Evolutionary conservation across 2,329 filamentous ascomycete species (phyloP), one percentile per base, ranked within the genome.

Genomic region (Basipetospora sp.): DNA sequence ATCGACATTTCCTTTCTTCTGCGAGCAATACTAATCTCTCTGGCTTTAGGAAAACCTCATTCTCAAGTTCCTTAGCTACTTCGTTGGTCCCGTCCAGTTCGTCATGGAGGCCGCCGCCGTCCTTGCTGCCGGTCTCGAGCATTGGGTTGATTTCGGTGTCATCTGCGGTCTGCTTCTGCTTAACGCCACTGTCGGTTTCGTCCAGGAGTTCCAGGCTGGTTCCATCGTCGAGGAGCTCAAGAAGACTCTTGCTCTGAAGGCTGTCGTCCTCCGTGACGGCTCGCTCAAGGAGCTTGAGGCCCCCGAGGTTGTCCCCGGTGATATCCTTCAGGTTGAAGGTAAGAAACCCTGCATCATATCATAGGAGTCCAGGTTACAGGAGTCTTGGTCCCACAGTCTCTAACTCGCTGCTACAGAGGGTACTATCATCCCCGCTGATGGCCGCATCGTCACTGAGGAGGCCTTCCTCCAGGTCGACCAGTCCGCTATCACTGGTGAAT

Each of bases 121-220:
- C 52, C 71, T 92, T 42, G 84, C 85, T 54, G 82, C 80, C 44
- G 82, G 81, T 74, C 74, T 93, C 30, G 61, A 81, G 59, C 81
- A 90, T 52, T 93, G 85, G 85, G 80, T 93, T 46, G 85, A 93
- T 65, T 88, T 93, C 53, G 85, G 83, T 68, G 84, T 93, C 53
- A 93, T 93, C 48, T 85, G 80, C 58, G 84, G 65, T 53, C 69
- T 92, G 36, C 71, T 93, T 8, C 57, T 92, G 47, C 79, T 93
- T 46, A 93, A 93, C 64, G 85, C 85, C 30, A 64, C 62, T 45
- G 85, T 93, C 45, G 84, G 85, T 62, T 93, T 92, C 61, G 66
- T 87, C 42, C 85, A 93, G 58, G 85, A 93, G 63, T 92, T 71
- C 61, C 83, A 92, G 61, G 85, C 85, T 44, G 85, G 82, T 55